Evolutionary conservation across 108 stramenopile species (phyloP), one percentile per base, ranked within the genome.

Genomic region (Cylindrotheca closterium): DNA sequence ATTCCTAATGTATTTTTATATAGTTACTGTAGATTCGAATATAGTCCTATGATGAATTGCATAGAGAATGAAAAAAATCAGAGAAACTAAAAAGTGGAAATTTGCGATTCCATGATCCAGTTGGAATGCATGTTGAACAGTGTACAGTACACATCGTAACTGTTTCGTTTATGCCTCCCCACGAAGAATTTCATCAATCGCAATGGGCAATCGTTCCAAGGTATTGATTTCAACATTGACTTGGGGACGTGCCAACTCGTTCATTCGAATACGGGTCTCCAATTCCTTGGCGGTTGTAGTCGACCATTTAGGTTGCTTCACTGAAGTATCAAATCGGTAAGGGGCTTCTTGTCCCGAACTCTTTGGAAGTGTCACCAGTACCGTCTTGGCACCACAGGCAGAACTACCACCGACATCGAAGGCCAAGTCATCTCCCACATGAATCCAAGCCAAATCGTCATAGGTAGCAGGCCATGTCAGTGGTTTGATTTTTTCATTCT

Each of bases 351-450:
- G 93, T 19, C 78, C 75, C 34, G 83, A 79, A 51, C 81, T 70
- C 19, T 85, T 77, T 4, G 77, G 73, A 29, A 94, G 61, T 51
- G 92, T 89, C 4, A 90, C 70, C 37, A 91, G 68, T 60, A 95
- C 87, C 12, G 93, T 95, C 56, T 87, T 89, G 57, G 93, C 93
- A 28, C 93, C 93, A 60, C 88, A 87, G 4, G 73, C 68, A 4
- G 88, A 78, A 48, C 77, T 65, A 23, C 90, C 93, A 28, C 88
- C 91, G 0, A 91, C 87, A 78, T 95, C 93, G 61, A 89, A 92
- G 0, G 90, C 88, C 62, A 95, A 74, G 70, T 90, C 88, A 63
- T 95, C 93, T 42, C 93, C 93, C 7, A 92, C 83, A 66, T 95
- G 93, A 57, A 92, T 79, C 91, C 91, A 92, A 19, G 74, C 66